Evolutionary conservation across 1,284 basidiomycete genomes (phyloP), one percentile per base, ranked within the genome.

Genomic region (Naganishia liquefaciens): DNA sequence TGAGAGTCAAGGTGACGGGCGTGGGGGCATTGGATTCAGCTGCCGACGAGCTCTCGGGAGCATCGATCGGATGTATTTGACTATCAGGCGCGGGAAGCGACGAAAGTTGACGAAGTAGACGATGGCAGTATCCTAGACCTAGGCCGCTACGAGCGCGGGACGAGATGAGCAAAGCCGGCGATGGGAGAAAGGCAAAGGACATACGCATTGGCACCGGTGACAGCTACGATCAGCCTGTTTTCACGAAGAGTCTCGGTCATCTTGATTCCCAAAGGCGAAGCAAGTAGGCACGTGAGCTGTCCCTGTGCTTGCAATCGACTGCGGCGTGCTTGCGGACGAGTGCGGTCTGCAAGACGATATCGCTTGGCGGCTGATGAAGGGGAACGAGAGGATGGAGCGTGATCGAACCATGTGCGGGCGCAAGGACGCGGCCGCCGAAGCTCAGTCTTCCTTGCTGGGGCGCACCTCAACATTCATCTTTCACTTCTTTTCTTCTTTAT

Each of bases 51-150:
- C 28, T 52, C 19, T 60, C 49, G 54, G 57, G 69, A 64, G 65
- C 66, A 55, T 52, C 52, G 47, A 25, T 71, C 63, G 10, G 70
- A 58, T 10, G 70, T 67, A 19, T 71, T 6, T 70, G 68, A 1
- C 73, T 69, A 19, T 72, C 68, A 3, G 60, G 47, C 4, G 68
- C 73, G 30, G 81, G 79, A 23, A 27, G 13, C 23, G 60, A 19
- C 5, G 85, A 85, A 23, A 93, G 81, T 73, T 91, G 87, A 68
- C 82, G 77, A 53, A 94, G 82, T 7, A 95, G 83, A 57, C 90
- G 87, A 66, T 89, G 85, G 78, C 91, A 93, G 54, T 91, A 87
- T 1, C 89, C 91, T 72, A 88, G 88, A 13, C 91, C 92, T 33
- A 93, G 83, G 63, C 92, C 91, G 58, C 92, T 93, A 75, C 3